Base-by-base conservation (phyloP, 2,329 filamentous ascomycete genomes). In the Neofusicoccum sp. region DNA sequence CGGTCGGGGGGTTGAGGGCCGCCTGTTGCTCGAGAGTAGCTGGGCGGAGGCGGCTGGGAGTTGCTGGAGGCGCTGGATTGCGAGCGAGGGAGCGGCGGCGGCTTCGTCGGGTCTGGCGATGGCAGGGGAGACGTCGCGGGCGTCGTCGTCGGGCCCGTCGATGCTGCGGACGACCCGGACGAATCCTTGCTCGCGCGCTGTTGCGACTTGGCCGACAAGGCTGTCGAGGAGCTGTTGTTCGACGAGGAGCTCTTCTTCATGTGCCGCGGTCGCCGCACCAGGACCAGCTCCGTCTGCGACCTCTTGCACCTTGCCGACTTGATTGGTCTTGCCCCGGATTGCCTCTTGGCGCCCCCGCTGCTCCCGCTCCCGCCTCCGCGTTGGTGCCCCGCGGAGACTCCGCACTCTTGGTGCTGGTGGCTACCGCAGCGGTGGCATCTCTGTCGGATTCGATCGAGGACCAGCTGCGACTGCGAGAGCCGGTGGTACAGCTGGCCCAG, bases 401-500 rank as follows among this genome's bases (percentile, higher is more conserved):
- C 49, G 34, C 61, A 62, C 28, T 56, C 50, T 12, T 43, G 37
- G 29, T 65, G 62, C 34, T 71, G 70, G 14, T 62, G 64, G 45
- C 67, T 73, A 34, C 71, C 69, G 49, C 71, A 74, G 47, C 63
- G 65, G 12, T 65, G 41, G 50, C 71, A 74, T 9, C 61, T 61
- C 34, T 61, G 47, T n/a, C 58, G 63, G 62, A 69, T 66, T 16
- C 66, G 68, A 56, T 73, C 69, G n/a, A 76, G 61, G 43, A 73
- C 70, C 4, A 74, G 56, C 61, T 76, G 73, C 22, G 75, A 75
- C 39, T 74, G 73, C 43, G 74, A 76, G 54, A 79, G 63, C 47
- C 78, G 73, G 33, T 72, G 68, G 64, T 73, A 77, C 7, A 82
- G 72, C 61, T 77, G 71, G 34, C 74, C 74, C 56, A 82, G 71